Conservation (phyloP, 2,329 filamentous ascomycete genomes). For the Cladobotryum protrusum region DNA sequence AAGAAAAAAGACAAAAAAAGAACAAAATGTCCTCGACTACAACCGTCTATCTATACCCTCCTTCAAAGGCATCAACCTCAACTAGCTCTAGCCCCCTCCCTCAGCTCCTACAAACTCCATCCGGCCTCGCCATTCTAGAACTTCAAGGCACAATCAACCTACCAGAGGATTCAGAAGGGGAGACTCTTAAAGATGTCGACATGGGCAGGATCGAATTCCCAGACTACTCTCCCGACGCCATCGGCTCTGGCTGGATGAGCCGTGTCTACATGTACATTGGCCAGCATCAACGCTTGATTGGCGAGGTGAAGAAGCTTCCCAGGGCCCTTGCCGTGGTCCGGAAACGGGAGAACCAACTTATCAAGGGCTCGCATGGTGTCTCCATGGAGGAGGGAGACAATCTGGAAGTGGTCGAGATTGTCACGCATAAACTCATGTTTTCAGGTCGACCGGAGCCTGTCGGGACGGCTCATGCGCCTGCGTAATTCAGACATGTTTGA, state of each 20-base stretch:
- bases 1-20: not conserved
- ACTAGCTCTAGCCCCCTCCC: slow-evolving; percentile 57
- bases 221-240: slow-evolving; percentile 49
- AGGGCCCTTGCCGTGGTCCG: slow-evolving; percentile 75
- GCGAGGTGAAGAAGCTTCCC: slow-evolving; percentile 81
- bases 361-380: slow-evolving; percentile 40
- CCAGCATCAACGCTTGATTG: slow-evolving; percentile 78
- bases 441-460: slow-evolving; percentile 80
- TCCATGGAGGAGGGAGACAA: slow-evolving; percentile 36
- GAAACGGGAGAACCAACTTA: slow-evolving; percentile 38
- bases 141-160: slow-evolving; percentile 87
- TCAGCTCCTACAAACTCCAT: slow-evolving; percentile 77
- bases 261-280: slow-evolving; percentile 83
- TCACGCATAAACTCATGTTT: slow-evolving; percentile 84
- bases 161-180: slow-evolving; percentile 37
- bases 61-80: slow-evolving; percentile 18
- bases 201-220: slow-evolving; percentile 76
- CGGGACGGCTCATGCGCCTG: slow-evolving; percentile 36
- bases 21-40: slow-evolving; percentile 27
- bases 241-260: slow-evolving; percentile 76
- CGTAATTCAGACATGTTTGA: not conserved
- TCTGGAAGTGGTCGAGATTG: slow-evolving; percentile 79
- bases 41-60: slow-evolving; percentile 35
- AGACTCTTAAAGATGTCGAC: slow-evolving; percentile 24
- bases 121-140: slow-evolving; percentile 83